phyloP scores from a whole-genome alignment of 2,329 filamentous ascomycete species.

The Cryphonectria parasitica region DNA sequence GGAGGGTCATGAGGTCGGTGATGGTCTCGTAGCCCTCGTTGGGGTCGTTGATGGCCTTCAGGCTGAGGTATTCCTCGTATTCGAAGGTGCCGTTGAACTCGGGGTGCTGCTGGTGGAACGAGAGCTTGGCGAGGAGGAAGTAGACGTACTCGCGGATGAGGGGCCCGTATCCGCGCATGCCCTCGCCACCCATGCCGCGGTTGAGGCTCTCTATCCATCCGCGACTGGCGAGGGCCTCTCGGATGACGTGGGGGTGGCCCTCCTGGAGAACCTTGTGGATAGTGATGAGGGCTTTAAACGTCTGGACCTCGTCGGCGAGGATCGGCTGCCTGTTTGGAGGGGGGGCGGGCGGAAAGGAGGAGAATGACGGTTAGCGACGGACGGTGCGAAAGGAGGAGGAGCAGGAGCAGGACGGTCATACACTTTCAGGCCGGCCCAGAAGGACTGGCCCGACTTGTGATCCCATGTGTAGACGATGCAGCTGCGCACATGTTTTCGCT shows the following conservation, averaged over 20 bases:
- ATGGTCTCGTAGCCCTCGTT: slow-evolving; percentile 99
- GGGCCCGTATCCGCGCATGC: slow-evolving; percentile 85
- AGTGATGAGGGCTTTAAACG: slow-evolving; percentile 97
- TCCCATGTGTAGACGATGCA: slow-evolving; percentile 99
- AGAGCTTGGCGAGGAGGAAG: slow-evolving; percentile 90
- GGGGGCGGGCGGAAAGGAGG: neutral
- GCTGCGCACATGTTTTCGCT: slow-evolving; percentile 92
- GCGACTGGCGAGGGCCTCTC: slow-evolving; percentile 86
- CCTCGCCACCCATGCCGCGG: slow-evolving; percentile 80
- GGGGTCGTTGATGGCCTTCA: slow-evolving; percentile 97
- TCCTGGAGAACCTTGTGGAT: slow-evolving; percentile 98
- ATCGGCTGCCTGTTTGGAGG: slow-evolving; percentile 77
- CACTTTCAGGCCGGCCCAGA: slow-evolving; percentile 99
- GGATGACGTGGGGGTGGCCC: slow-evolving; percentile 84
- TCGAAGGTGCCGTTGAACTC: slow-evolving; percentile 99
- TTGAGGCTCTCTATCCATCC: slow-evolving; percentile 93
- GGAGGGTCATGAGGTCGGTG: slow-evolving; percentile 91
- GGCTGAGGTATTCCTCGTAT: slow-evolving; percentile 97
- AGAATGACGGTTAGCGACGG: too few relatives aligned
- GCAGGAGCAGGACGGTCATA: slow-evolving; percentile 40
- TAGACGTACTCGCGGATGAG: slow-evolving; percentile 97
- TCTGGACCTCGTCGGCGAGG: slow-evolving; percentile 96
- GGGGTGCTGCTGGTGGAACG: slow-evolving; percentile 95
- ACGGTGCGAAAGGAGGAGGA: neutral
- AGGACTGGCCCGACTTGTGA: slow-evolving; percentile 91